These are phyloP conservation scores for Podaxis rugospora DNA, from an alignment of 768 basidiomycete species.

Conservation along the genomic window DNA sequence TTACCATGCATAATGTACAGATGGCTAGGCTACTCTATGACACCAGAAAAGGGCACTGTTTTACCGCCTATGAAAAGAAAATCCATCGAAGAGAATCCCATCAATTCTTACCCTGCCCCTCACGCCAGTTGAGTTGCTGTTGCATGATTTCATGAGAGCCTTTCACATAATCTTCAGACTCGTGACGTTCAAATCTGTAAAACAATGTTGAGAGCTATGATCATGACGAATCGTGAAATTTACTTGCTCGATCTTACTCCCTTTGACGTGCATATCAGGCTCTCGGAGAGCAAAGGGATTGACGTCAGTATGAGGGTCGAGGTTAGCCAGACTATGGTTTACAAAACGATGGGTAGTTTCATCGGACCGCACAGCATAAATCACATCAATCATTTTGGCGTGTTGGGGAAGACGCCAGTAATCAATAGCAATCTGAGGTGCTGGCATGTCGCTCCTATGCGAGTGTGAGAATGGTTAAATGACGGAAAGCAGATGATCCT, in stretches of 20 bases:
- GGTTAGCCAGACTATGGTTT: slow-evolving; percentile 91
- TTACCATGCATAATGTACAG: background rate
- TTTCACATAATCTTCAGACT: slow-evolving; percentile 60
- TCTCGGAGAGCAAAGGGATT: slow-evolving; percentile 90
- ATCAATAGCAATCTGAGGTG: slow-evolving; percentile 89
- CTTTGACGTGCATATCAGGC: slow-evolving; percentile 83
- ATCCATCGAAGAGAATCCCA: background rate
- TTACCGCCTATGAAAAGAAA: background rate
- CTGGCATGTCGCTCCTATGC: slow-evolving; percentile 58
- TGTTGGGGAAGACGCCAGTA: slow-evolving; percentile 81
- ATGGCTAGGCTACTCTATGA: background rate
- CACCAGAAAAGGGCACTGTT: background rate
- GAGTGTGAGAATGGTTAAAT: background rate
- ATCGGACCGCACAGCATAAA: slow-evolving; percentile 90
- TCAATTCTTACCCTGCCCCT: background rate
- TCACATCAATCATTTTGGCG: slow-evolving; percentile 81
- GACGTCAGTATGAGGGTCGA: slow-evolving; percentile 71
- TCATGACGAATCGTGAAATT: background rate
- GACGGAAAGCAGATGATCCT: slow-evolving; percentile 14
- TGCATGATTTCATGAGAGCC: slow-evolving; percentile 54
- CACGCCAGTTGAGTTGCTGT: slow-evolving; percentile 4
- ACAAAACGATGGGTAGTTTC: slow-evolving; percentile 93
- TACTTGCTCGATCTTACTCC: slow-evolving; percentile 66
- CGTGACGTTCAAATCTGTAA: slow-evolving; percentile 59
- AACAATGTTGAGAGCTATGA: slow-evolving; percentile 4